phyloP scores from a whole-genome alignment of 2,329 filamentous ascomycete genomes.

The Endothia cerciana region DNA sequence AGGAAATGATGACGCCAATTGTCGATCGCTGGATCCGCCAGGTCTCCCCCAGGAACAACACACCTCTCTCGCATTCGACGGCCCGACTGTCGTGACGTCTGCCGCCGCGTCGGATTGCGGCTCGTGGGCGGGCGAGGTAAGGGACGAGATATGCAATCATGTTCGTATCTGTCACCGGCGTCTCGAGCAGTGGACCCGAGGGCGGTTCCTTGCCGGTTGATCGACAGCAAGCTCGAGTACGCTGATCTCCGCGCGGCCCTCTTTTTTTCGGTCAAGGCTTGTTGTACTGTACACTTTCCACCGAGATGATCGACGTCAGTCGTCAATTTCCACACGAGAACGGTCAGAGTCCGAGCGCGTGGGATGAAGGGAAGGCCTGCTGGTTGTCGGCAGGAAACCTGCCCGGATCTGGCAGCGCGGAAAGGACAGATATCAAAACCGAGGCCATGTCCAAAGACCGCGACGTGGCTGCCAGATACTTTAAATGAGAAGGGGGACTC shows the following conservation, averaged over 20 bases:
- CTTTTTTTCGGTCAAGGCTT: not conserved
- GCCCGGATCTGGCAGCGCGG: not conserved
- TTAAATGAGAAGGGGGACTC: not conserved
- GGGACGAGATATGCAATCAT: not conserved
- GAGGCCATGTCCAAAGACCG: not conserved
- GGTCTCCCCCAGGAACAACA: not conserved
- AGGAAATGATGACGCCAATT: not conserved
- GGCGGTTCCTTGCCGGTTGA: not conserved
- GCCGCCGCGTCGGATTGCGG: no score
- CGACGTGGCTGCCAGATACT: not conserved
- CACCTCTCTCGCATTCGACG: not conserved
- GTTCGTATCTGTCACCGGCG: not conserved
- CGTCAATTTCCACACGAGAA: not conserved
- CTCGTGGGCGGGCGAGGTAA: no score
- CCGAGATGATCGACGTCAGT: conserved; percentile 2
- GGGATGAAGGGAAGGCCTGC: not conserved
- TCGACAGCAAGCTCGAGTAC: conserved; percentile 1
- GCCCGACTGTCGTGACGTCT: no score
- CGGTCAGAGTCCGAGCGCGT: not conserved
- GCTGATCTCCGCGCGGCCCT: conserved; percentile 5
- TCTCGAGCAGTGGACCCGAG: not conserved
- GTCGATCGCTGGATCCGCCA: not conserved
- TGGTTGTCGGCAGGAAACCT: not conserved
- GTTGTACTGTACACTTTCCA: not conserved
- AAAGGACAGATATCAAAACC: not conserved